Percentiles rank a stretch among this genome's conserved stretches.
Conservation (phyloP, 2,329 filamentous ascomycete species). For the Exophiala calicioides region DNA sequence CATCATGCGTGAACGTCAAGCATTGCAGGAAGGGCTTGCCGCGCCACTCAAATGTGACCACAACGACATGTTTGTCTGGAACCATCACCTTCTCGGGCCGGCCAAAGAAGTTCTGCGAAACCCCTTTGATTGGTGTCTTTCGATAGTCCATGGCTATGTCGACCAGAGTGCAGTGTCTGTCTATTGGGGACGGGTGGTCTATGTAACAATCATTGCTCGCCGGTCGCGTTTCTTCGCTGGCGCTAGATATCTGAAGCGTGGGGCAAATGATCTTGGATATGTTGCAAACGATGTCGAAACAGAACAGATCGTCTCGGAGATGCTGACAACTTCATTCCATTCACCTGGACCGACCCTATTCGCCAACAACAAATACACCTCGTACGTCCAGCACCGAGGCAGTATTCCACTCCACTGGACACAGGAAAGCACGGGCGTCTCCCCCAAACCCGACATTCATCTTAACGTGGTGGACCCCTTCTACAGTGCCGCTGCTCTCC, state of each 20-base stretch:
- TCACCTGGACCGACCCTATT: conserved; percentile 82
- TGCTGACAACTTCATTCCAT: conserved; percentile 92
- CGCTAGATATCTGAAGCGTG: conserved; percentile 89
- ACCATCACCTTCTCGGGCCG: conserved; percentile 81
- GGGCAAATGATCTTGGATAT: conserved; percentile 90
- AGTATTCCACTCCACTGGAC: conserved; percentile 98
- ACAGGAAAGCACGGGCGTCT: conserved; percentile 91
- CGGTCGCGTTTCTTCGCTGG: conserved; percentile 92
- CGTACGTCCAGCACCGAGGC: conserved; percentile 93
- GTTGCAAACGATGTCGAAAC: conserved; percentile 99
- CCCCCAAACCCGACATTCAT: conserved; percentile 94
- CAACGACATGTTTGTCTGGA: conserved; percentile 99
- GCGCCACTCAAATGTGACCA: conserved; percentile 65
- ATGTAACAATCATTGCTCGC: conserved; percentile 90
- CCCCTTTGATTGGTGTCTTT: conserved; percentile 92
- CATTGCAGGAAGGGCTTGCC: conserved; percentile 64
- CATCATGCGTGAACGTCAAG: conserved; percentile 75
- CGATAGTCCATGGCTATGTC: conserved; percentile 94
- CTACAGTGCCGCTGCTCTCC: conserved; percentile 85
- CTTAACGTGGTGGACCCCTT: conserved; percentile 95
- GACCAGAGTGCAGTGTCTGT: conserved; percentile 84
- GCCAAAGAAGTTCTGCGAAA: conserved; percentile 70
- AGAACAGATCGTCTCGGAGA: conserved; percentile 95
- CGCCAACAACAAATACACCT: conserved; percentile 88
- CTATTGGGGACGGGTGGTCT: conserved; percentile 77